These are phyloP conservation scores for Coemansia sp. DNA, from an alignment of 192 early-diverging fungal genomes.

Conservation along the genomic window DNA sequence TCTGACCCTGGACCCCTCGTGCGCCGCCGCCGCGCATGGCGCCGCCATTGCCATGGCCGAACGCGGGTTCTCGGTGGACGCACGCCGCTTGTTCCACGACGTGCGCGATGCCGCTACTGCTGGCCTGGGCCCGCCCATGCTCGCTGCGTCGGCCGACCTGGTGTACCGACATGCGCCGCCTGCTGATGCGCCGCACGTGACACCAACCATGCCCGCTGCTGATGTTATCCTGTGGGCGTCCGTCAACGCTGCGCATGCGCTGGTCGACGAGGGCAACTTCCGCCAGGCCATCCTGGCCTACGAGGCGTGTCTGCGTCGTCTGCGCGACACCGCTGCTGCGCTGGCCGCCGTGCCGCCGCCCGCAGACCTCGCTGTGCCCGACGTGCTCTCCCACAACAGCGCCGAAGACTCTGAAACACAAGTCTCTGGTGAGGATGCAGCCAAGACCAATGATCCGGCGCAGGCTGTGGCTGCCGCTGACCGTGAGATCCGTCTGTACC, in stretches of 20 bases:
- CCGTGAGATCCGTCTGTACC: slow-evolving; percentile 38
- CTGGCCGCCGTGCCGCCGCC: slow-evolving; percentile 11
- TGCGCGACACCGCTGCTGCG: slow-evolving; percentile 18
- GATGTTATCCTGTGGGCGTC: slow-evolving; percentile 53
- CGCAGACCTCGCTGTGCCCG: neutral
- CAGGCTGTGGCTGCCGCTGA: slow-evolving; percentile 16
- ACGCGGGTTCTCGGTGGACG: slow-evolving; percentile 57
- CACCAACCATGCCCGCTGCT: slow-evolving; percentile 11
- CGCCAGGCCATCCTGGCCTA: slow-evolving; percentile 70
- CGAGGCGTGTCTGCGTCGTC: slow-evolving; percentile 57
- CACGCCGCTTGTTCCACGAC: slow-evolving; percentile 64
- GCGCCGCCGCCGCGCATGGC: slow-evolving; percentile 81
- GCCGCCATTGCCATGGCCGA: slow-evolving; percentile 83
- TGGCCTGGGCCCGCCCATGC: slow-evolving; percentile 32
- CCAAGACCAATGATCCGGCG: neutral
- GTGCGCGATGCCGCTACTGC: slow-evolving; percentile 56
- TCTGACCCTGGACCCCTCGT: slow-evolving; percentile 63
- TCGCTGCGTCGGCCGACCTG: slow-evolving; percentile 18
- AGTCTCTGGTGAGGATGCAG: neutral
- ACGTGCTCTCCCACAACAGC: neutral
- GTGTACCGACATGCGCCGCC: slow-evolving; percentile 8
- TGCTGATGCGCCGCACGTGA: neutral
- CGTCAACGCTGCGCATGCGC: slow-evolving; percentile 76
- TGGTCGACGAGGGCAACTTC: slow-evolving; percentile 70
- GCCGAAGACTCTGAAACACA: neutral